Evolutionary conservation across 1,284 basidiomycete genomes (phyloP).

Genomic region (Amylostereum areolatum): DNA sequence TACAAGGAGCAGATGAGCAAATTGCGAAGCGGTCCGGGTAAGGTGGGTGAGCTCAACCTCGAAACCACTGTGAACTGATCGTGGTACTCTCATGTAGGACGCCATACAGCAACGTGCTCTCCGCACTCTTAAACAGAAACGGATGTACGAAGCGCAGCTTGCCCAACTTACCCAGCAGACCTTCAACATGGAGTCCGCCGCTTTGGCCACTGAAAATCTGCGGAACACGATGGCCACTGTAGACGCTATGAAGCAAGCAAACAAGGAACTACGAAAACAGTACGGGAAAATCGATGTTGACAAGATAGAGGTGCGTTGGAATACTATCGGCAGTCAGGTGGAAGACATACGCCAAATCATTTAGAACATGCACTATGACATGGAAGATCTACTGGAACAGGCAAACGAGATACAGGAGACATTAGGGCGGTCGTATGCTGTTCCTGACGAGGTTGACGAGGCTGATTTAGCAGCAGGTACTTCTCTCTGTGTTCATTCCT

Average conservation of each 20-base stretch:
- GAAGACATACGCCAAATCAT: neutral
- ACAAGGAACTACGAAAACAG: conserved; percentile 95
- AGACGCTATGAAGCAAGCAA: conserved; percentile 95
- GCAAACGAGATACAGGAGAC: conserved; percentile 98
- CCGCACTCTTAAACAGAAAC: conserved; percentile 91
- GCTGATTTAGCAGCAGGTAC: conserved; percentile 93
- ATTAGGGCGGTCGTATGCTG: conserved; percentile 88
- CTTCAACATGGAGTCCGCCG: conserved; percentile 98
- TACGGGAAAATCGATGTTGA: conserved; percentile 98
- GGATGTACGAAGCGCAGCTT: conserved; percentile 93
- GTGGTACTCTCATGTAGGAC: conserved; percentile 38
- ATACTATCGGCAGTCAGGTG: neutral
- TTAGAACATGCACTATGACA: conserved; percentile 91
- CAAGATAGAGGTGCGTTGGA: conserved; percentile 87
- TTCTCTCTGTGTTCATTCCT: conserved; percentile 19
- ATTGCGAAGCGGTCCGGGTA: conserved; percentile 90
- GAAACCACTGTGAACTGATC: neutral
- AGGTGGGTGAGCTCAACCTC: conserved; percentile 47
- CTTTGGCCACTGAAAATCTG: conserved; percentile 94
- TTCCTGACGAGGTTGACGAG: conserved; percentile 98
- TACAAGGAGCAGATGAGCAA: conserved; percentile 98
- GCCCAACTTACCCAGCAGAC: conserved; percentile 91
- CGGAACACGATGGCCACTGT: conserved; percentile 99
- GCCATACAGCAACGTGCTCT: conserved; percentile 96
- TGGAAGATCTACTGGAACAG: conserved; percentile 97